Evolutionary conservation across 73 alveolate genomes (phyloP).

Genomic region (Durusdinium trenchii): DNA sequence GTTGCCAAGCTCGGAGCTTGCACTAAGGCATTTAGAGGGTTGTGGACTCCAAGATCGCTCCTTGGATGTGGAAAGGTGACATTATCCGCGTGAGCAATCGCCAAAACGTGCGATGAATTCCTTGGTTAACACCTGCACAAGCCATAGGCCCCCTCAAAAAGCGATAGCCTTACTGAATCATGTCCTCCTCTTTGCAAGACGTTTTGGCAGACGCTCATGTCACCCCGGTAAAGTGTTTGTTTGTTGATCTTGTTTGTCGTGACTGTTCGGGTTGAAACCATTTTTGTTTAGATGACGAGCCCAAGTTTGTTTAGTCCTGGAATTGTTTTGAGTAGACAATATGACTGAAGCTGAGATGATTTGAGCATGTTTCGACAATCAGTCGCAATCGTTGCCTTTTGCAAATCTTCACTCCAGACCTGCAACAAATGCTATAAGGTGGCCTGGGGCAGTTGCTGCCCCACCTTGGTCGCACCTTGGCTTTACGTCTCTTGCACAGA

Average conservation of each 20-base stretch:
- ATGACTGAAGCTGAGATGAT: no score
- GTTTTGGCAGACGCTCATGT: no score
- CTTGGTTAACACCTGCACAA: no score
- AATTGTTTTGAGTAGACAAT: no score
- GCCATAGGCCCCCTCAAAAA: no score
- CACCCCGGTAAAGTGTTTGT: background rate
- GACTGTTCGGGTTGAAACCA: background rate
- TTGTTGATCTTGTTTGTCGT: background rate
- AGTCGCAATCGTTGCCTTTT: no score
- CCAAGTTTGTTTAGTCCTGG: no score
- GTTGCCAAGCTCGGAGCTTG: background rate
- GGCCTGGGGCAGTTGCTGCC: conserved; percentile 81
- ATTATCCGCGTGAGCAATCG: background rate
- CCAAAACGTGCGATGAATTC: background rate
- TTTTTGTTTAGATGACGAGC: no score
- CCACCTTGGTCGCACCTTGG: conserved; percentile 33
- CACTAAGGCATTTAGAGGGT: conserved; percentile 71
- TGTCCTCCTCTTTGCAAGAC: no score
- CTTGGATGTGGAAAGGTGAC: conserved; percentile 26
- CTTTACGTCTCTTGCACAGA: background rate
- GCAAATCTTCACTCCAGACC: no score
- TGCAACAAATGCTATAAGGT: background rate
- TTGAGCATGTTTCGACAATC: no score
- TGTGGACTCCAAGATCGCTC: conserved; percentile 65
- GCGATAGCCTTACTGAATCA: no score